Percentiles rank a stretch among this genome's conserved stretches.
Evolutionary conservation across 441 rosid genomes (phyloP).

Genomic region (Adansonia madagascariensis): DNA sequence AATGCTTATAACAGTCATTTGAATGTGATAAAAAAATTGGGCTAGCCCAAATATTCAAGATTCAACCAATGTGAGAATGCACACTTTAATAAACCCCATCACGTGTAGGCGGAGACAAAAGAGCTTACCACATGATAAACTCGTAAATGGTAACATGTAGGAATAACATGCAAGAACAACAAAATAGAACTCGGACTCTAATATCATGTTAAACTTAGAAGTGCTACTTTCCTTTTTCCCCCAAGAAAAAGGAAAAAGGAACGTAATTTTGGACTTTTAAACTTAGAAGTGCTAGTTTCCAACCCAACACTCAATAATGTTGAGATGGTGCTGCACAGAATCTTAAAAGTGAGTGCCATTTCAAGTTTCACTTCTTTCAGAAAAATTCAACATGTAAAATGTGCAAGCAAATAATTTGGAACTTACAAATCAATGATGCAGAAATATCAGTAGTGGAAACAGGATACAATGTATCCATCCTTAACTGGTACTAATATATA

Average conservation of each 20-base stretch:
- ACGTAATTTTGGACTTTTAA: not conserved
- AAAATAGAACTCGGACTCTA: not conserved
- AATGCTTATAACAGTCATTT: too few species aligned
- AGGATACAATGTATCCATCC: constrained; percentile 25
- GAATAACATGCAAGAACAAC: not conserved
- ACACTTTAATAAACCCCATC: not conserved
- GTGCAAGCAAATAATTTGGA: constrained; percentile 25
- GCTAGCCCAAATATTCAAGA: not conserved
- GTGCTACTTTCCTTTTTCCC: too few species aligned
- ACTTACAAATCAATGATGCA: constrained; percentile 33
- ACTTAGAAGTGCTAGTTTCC: too few species aligned
- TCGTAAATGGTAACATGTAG: not conserved
- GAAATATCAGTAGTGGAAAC: constrained; percentile 33
- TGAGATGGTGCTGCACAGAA: constrained; percentile 28
- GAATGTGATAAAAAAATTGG: not conserved
- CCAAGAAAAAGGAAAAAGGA: not conserved
- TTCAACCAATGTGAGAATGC: not conserved
- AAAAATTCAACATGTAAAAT: not conserved
- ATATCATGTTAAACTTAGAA: not conserved
- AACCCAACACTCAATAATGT: constrained; percentile 7
- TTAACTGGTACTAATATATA: constrained; percentile 12
- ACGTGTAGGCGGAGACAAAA: not conserved
- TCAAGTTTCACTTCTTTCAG: not conserved
- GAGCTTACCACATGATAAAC: not conserved
- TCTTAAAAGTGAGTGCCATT: constrained; percentile 20